phyloP scores from a whole-genome alignment of 2,329 filamentous ascomycete genomes.

The Aspergillus glaucus region DNA sequence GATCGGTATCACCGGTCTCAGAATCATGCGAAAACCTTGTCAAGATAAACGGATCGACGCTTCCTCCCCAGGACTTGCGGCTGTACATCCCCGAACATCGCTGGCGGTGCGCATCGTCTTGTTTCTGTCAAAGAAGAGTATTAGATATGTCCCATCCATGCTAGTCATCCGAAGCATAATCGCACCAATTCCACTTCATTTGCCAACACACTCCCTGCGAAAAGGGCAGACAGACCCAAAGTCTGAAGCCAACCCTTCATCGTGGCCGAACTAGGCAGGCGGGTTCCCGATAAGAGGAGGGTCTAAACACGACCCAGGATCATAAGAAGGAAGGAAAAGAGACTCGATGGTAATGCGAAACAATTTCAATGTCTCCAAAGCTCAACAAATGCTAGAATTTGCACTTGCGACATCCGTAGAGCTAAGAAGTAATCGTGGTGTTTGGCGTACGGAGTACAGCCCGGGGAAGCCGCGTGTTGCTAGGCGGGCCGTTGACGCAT shows the following conservation, averaged over 20 bases:
- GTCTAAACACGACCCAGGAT: slow-evolving; percentile 8
- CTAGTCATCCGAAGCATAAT: neutral
- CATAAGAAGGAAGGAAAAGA: slow-evolving; percentile 14
- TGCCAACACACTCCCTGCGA: slow-evolving; percentile 34
- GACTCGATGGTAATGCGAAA: neutral
- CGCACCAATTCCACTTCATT: slow-evolving; percentile 43
- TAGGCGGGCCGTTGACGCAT: slow-evolving; percentile 16
- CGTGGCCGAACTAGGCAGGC: slow-evolving; percentile 10
- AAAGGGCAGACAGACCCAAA: slow-evolving; percentile 30
- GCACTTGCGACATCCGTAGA: neutral
- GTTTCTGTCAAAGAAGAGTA: slow-evolving; percentile 50
- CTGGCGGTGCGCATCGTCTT: slow-evolving; percentile 70
- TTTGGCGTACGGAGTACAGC: slow-evolving; percentile 1
- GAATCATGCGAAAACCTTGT: slow-evolving; percentile 66
- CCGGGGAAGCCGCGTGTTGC: slow-evolving; percentile 19
- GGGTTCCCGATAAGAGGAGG: slow-evolving; percentile 10
- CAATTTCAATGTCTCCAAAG: slow-evolving; percentile 6
- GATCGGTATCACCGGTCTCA: slow-evolving; percentile 58
- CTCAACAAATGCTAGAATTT: slow-evolving; percentile 2
- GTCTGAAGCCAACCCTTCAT: slow-evolving; percentile 38
- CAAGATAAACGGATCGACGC: slow-evolving; percentile 80
- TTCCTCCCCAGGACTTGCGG: slow-evolving; percentile 78
- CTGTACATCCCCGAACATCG: slow-evolving; percentile 94
- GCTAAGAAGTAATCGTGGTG: slow-evolving; percentile 11
- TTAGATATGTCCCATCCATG: neutral